Evolutionary conservation across 257 asterid genomes (phyloP), one percentile per base, ranked within the genome.

Genomic region (Penstemon eatonii): DNA sequence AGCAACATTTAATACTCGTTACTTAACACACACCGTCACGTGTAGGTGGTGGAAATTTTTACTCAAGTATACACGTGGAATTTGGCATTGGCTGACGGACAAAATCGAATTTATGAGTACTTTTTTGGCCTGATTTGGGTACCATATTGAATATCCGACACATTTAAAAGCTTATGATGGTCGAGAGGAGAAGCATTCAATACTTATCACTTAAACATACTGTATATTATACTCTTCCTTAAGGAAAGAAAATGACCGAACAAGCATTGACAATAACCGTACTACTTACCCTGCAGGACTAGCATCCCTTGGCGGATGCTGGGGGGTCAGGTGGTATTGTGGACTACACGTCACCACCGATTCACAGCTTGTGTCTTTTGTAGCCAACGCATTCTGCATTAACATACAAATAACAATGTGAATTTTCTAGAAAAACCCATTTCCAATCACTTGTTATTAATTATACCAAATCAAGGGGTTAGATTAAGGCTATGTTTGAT

Each of bases 231-330:
- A 69, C 56, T 11, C 54, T 47, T 71, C 65, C 45, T 56, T 71
- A 70, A 76, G 62, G 60, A 65, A 75, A 72, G 86, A 87, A 79
- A 83, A 81, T 13, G 83, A 81, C 82, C 70, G 73, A 77, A 82
- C 79, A 79, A 69, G 3, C 38, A 59, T 59, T 60, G 44, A 53
- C 45, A 72, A 25, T 25, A 25, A 51, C 47, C 70, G 60, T 89
- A 81, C 82, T 69, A 75, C 96, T 86, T 63, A 88, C 97, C 97
- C 97, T 80, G 97, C 97, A 90, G 97, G 96, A 85, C 97, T 89
- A 56, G 97, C 96, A 86, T 88, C 97, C 86, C 95, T 83, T 41
- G 97, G 96, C 9, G 97, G 97, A 83, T 80, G 97, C 90, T 84
- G 96, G 66, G 94, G 79, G 9, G 89, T 85, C 84, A 85, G 77